These are phyloP conservation scores for Paraurostyla sp. DNA, from an alignment of 73 alveolate species.

Conservation along the genomic window DNA sequence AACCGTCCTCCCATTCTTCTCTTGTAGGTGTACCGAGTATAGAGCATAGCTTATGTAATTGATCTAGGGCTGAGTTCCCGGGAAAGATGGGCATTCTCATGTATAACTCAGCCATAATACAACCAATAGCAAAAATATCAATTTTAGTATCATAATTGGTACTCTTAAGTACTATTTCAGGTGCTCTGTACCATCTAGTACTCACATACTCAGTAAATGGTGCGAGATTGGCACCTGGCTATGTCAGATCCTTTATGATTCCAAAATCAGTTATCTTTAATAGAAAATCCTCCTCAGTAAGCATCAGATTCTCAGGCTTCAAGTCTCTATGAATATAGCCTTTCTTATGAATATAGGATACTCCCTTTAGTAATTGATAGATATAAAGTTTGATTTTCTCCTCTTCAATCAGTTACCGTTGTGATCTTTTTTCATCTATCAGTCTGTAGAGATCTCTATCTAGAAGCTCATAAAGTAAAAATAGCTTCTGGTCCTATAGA, in stretches of 20 bases:
- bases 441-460: conserved; percentile 68
- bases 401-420: background rate
- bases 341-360: conserved; percentile 47
- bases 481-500: conserved; percentile 65
- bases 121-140: conserved; percentile 80
- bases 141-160: conserved; percentile 61
- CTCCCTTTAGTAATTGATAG: conserved; percentile 32
- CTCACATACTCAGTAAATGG: conserved; percentile 77
- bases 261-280: conserved; percentile 68
- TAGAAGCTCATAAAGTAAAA: conserved; percentile 75
- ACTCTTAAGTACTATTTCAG: conserved; percentile 71
- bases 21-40: conserved; percentile 75
- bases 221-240: background rate
- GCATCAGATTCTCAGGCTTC: conserved; percentile 66
- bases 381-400: background rate
- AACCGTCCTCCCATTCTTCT: conserved; percentile 75
- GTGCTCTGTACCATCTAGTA: conserved; percentile 86
- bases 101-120: conserved; percentile 80
- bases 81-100: conserved; percentile 77
- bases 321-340: conserved; percentile 66
- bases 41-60: conserved; percentile 55
- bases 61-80: conserved; percentile 71
- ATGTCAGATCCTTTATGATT: conserved; percentile 3
- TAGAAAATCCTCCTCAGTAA: background rate
- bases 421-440: conserved; percentile 25